Evolutionary conservation across 257 asterid species (phyloP).

Genomic region (Solanum virginianum): DNA sequence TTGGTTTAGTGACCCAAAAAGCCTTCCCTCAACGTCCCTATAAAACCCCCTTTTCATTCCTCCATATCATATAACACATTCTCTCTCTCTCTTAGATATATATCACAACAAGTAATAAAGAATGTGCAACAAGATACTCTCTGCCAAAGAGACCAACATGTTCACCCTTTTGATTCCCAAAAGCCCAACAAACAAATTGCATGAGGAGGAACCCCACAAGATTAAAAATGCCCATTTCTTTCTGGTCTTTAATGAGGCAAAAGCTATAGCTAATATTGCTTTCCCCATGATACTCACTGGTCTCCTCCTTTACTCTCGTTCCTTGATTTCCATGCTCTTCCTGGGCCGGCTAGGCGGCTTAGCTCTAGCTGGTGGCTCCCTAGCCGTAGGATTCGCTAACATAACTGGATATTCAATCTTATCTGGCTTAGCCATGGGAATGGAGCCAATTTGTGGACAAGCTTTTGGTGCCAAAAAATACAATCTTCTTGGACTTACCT

Average conservation of each 20-base stretch:
- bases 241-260: conserved; percentile 2
- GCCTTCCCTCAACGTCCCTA: background rate
- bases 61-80: background rate
- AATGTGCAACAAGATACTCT: background rate
- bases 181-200: background rate
- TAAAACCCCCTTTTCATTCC: background rate
- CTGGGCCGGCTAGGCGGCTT: conserved; percentile 13
- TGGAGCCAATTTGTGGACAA: conserved; percentile 25
- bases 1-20: background rate
- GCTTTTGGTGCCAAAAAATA: conserved; percentile 22
- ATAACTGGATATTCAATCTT: conserved; percentile 17
- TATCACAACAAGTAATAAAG: background rate
- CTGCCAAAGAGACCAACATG: background rate
- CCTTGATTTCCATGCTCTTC: conserved; percentile 20
- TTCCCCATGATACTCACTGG: conserved; percentile 17
- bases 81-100: background rate
- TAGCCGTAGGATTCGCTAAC: conserved; percentile 15
- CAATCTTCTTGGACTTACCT: conserved; percentile 7
- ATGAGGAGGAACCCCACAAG: background rate
- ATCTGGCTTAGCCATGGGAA: conserved; percentile 23
- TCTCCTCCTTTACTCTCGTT: conserved; percentile 16
- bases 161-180: conserved; percentile 5
- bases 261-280: conserved; percentile 17
- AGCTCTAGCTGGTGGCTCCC: conserved; percentile 15
- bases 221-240: background rate